phyloP scores from a whole-genome alignment of 108 stramenopile species.

The Schizochytrium sp. region DNA sequence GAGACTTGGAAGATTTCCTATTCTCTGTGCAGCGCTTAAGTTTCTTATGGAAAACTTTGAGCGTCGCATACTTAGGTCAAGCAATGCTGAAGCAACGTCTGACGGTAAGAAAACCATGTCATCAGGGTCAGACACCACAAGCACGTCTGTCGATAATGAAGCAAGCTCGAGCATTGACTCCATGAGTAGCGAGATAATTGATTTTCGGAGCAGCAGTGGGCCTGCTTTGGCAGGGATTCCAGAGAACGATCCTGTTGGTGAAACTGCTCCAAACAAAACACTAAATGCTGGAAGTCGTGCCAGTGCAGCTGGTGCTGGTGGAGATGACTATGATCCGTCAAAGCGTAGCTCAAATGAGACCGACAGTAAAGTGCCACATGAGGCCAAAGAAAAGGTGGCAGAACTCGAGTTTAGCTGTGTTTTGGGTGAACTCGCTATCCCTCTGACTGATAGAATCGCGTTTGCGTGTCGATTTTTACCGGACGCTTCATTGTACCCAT shows the following conservation, averaged over 20 bases:
- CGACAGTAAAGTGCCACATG: too few relatives aligned
- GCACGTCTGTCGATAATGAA: background rate
- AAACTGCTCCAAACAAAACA: background rate
- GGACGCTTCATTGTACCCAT: background rate
- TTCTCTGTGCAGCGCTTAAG: constrained; percentile 6
- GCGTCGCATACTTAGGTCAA: background rate
- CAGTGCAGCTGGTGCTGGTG: too few relatives aligned
- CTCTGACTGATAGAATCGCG: background rate
- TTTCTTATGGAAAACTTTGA: background rate
- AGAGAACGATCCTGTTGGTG: background rate
- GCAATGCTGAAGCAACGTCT: background rate
- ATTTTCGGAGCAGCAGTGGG: too few relatives aligned
- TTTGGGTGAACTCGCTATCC: background rate
- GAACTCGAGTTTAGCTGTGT: constrained; percentile 3
- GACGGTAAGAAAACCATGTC: too few relatives aligned
- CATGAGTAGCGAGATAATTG: too few relatives aligned
- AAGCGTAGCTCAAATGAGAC: too few relatives aligned
- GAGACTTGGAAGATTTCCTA: background rate
- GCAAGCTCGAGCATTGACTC: too few relatives aligned
- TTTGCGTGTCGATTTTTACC: constrained; percentile 47
- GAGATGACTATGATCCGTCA: too few relatives aligned
- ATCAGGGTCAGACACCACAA: background rate
- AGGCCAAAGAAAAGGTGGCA: background rate
- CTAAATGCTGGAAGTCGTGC: too few relatives aligned
- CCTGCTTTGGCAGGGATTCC: background rate